Percentiles rank a stretch among this genome's conserved stretches.
These are phyloP conservation scores for Penstemon newberryi DNA, from an alignment of 257 asterid genomes.

Conservation along the genomic window DNA sequence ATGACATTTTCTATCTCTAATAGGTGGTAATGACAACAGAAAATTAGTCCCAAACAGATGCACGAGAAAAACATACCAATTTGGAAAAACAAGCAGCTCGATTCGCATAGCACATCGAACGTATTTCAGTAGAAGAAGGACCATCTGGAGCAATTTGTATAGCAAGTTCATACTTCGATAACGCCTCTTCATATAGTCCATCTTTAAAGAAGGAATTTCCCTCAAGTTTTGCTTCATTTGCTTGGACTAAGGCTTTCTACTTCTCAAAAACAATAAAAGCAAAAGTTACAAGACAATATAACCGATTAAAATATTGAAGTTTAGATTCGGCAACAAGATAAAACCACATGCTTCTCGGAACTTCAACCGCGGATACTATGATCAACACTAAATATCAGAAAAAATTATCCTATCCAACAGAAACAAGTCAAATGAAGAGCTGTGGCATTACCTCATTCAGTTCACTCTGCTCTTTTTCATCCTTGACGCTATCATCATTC, in stretches of 20 bases:
- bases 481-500: conserved; percentile 12
- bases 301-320: background rate
- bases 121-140: conserved; percentile 60
- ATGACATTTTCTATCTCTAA: background rate
- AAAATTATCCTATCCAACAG: background rate
- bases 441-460: conserved; percentile 37
- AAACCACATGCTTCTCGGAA: too few relatives aligned
- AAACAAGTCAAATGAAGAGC: background rate
- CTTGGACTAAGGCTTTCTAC: conserved; percentile 65
- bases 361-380: too few relatives aligned
- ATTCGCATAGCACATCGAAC: conserved; percentile 82
- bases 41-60: background rate
- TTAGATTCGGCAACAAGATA: too few relatives aligned
- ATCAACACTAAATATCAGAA: too few relatives aligned
- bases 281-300: conserved; percentile 9
- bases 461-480: conserved; percentile 32
- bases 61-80: conserved; percentile 52
- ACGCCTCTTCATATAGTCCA: conserved; percentile 72
- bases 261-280: conserved; percentile 30
- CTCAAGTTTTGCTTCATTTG: conserved; percentile 70
- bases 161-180: conserved; percentile 74
- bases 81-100: conserved; percentile 88
- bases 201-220: conserved; percentile 75
- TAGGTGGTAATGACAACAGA: background rate
- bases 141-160: conserved; percentile 60